Conservation (phyloP, 2,329 filamentous ascomycete genomes). For the Elsinoe arachidis region DNA sequence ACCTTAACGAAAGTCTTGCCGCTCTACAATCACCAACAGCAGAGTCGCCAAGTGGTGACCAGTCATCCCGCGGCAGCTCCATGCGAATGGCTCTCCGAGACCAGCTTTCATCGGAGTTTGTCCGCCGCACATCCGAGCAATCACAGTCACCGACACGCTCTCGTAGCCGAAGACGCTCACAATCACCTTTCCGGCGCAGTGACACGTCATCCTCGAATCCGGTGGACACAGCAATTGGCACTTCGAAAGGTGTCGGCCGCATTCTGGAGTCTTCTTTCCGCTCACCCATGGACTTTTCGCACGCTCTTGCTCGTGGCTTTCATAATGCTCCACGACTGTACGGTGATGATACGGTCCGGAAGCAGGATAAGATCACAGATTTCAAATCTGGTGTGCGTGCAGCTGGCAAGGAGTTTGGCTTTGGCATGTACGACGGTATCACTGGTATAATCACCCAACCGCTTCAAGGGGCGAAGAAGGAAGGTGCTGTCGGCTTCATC, state of each 20-base stretch:
- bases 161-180: not conserved
- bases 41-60: not conserved
- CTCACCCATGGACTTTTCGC: constrained; percentile 52
- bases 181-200: constrained; percentile 1
- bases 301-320: constrained; percentile 59
- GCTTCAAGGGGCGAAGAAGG: constrained; percentile 53
- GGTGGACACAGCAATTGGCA: constrained; percentile 22
- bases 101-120: constrained; percentile 9
- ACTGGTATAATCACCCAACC: constrained; percentile 69
- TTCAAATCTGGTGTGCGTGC: constrained; percentile 48
- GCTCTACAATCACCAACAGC: constrained; percentile 12
- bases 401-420: constrained; percentile 23
- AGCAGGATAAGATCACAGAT: constrained; percentile 55
- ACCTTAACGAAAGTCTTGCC: constrained; percentile 17
- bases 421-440: constrained; percentile 52
- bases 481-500: constrained; percentile 55
- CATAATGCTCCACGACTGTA: constrained; percentile 64
- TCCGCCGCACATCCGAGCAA: constrained; percentile 3
- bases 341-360: constrained; percentile 60
- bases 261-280: constrained; percentile 28
- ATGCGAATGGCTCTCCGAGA: constrained; percentile 14
- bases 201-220: constrained; percentile 15
- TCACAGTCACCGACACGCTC: not conserved
- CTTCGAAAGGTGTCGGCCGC: constrained; percentile 29
- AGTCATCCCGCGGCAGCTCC: constrained; percentile 7